Conservation (phyloP, 257 asterid species). For the Ehretia macrophylla region DNA sequence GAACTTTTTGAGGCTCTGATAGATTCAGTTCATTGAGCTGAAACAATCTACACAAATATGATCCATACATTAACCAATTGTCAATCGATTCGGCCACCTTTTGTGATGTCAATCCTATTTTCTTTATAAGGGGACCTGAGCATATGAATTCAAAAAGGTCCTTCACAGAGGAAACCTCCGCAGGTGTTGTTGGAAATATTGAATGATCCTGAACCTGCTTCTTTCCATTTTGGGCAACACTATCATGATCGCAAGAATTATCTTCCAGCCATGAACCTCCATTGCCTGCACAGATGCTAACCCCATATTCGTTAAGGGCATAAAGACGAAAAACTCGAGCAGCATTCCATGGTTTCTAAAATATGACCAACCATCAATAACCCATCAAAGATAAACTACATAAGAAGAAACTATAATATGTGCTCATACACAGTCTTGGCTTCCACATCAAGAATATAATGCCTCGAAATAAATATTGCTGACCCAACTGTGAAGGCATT, state of each 20-base stretch:
- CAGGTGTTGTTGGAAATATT: conserved; percentile 33
- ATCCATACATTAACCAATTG: conserved; percentile 72
- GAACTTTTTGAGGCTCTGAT: conserved; percentile 69
- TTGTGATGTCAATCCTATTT: conserved; percentile 58
- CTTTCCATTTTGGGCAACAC: conserved; percentile 26
- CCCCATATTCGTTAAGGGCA: not conserved
- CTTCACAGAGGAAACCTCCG: conserved; percentile 57
- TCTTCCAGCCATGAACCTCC: conserved; percentile 56
- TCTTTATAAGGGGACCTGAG: conserved; percentile 63
- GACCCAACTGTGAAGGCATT: too few species aligned
- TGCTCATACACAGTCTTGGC: too few species aligned
- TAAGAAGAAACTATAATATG: too few species aligned
- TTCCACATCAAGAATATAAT: too few species aligned
- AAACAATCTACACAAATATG: conserved; percentile 81
- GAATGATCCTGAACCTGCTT: conserved; percentile 39
- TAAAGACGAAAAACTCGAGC: not conserved
- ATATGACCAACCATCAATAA: too few species aligned
- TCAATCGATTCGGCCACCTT: conserved; percentile 85
- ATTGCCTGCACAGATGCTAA: conserved; percentile 41
- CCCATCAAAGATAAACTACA: too few species aligned
- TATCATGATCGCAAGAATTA: conserved; percentile 20
- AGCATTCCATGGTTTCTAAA: too few species aligned
- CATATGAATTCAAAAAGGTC: conserved; percentile 82
- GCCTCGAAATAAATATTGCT: too few species aligned
- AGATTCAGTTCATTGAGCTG: conserved; percentile 63